Base-by-base conservation (phyloP, 2,329 filamentous ascomycete species). In the Chalaropsis ovoidea region DNA sequence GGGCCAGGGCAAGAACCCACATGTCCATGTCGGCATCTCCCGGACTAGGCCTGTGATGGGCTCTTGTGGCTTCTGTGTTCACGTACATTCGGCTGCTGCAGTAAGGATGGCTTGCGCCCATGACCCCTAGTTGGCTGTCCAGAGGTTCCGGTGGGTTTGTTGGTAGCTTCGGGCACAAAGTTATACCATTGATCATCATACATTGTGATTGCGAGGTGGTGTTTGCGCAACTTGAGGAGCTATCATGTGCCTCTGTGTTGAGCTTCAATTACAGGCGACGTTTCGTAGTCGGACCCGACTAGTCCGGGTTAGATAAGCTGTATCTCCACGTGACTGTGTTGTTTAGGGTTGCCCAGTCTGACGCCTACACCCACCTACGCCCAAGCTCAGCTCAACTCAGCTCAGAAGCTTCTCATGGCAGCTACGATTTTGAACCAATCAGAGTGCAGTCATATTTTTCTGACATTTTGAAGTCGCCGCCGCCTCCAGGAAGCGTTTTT, bases 121-220 rank as follows among this genome's bases (percentile, higher is more conserved):
- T 88, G 87, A 35, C 66, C 49, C 58, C 52, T 64, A 19, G 60
- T 24, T 52, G 47, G 45, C 47, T 58, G 54, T 17, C 76, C 76
- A 68, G 64, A 62, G 10, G 61, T 10, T 41, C 43, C 54, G 24
- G 52, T 43, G 17, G 77, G 77, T 70, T 79, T 81, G 69, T 80
- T 76, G 67, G 81, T 77, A 64, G 82, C 76, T 65, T 87, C 83
- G 31, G 87, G 82, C 69, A 89, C 83, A 72, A 90, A 86, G 73
- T 82, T 89, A 77, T 92, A 90, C 88, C 89, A 93, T 39, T 87
- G 85, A 75, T 93, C 89, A 75, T 93, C 89, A 74, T 89, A 89
- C 87, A 90, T 91, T 70, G 49, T 58, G 49, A n/a, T 19, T 43
- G 49, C 15, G 19, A 35, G 27, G 22, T 15, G 22, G 17, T 43